Evolutionary conservation across 2,329 filamentous ascomycete genomes (phyloP).

Genomic region (Alternaria conjuncta): DNA sequence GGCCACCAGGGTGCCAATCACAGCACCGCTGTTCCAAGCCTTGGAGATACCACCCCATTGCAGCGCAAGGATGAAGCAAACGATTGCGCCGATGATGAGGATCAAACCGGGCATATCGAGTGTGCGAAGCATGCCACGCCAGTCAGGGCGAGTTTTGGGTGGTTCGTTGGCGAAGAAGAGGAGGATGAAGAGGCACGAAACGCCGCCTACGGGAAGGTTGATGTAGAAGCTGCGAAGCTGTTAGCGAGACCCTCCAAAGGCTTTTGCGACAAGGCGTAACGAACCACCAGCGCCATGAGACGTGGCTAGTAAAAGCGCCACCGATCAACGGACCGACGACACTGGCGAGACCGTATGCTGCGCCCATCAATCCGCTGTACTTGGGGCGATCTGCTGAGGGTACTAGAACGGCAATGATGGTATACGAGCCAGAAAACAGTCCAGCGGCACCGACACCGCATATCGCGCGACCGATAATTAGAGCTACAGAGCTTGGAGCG

Average conservation of each 20-base stretch:
- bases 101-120: constrained; percentile 54
- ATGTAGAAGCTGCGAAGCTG: constrained; percentile 37
- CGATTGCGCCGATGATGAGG: constrained; percentile 49
- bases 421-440: constrained; percentile 33
- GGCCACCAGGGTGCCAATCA: constrained; percentile 56
- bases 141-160: constrained; percentile 20
- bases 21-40: constrained; percentile 41
- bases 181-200: constrained; percentile 40
- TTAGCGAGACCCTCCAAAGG: neutral
- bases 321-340: constrained; percentile 53
- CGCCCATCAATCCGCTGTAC: constrained; percentile 47
- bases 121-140: constrained; percentile 50
- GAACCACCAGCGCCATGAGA: constrained; percentile 51
- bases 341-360: constrained; percentile 43
- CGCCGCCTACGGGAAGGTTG: constrained; percentile 54
- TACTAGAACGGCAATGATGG: constrained; percentile 53
- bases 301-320: constrained; percentile 48
- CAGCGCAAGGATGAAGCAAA: constrained; percentile 55
- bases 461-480: constrained; percentile 3
- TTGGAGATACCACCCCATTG: constrained; percentile 51
- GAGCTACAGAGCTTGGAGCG: neutral
- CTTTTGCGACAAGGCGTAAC: neutral
- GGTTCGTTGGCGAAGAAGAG: constrained; percentile 40
- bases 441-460: constrained; percentile 5
- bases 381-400: constrained; percentile 50